Conservation (phyloP, 192 early-diverging fungal species). For the Coemansia sp. region DNA sequence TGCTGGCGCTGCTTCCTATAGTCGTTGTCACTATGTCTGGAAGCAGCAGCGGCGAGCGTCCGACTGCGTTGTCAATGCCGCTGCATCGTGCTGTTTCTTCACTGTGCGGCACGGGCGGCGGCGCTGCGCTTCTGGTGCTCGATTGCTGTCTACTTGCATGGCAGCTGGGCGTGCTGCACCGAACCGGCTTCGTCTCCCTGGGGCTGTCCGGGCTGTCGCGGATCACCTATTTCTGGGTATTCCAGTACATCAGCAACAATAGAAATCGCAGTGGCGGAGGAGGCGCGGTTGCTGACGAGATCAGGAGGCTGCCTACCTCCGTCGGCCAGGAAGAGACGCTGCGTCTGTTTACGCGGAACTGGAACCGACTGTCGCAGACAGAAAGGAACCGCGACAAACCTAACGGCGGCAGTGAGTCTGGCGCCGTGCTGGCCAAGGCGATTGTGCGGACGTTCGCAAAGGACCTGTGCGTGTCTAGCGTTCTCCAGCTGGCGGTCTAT, state of each 20-base stretch:
- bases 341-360: slow-evolving; percentile 5
- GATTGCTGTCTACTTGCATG: slow-evolving; percentile 2
- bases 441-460: slow-evolving; percentile 18
- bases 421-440: slow-evolving; percentile 9
- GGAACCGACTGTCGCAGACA: background rate
- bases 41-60: no score
- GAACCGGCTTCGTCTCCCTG: background rate
- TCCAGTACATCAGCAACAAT: slow-evolving; percentile 7
- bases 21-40: background rate
- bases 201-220: background rate
- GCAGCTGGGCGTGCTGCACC: background rate
- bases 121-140: background rate
- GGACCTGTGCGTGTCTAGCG: slow-evolving; percentile 17
- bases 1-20: background rate
- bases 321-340: slow-evolving; percentile 6
- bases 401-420: background rate
- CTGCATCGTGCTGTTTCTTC: background rate
- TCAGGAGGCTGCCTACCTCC: slow-evolving; percentile 2
- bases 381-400: background rate
- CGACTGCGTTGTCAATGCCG: no score
- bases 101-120: no score
- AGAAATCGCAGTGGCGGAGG: background rate
- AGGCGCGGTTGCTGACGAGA: background rate
- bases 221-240: slow-evolving; percentile 46
- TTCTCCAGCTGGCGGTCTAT: slow-evolving; percentile 29